Conservation (phyloP, 2,329 filamentous ascomycete genomes). For the Cercospora berteroae region DNA sequence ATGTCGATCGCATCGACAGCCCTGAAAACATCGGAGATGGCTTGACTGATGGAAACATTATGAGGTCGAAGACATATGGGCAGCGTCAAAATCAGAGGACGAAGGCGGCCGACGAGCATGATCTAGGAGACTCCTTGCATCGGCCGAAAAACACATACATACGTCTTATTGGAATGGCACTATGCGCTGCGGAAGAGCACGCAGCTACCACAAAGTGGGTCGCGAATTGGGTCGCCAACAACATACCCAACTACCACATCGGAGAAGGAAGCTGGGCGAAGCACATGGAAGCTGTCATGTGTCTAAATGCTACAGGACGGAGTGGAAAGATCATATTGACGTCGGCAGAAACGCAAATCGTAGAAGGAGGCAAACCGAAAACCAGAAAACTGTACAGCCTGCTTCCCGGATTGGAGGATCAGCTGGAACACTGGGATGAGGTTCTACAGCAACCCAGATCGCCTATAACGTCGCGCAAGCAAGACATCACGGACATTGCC, state of each 20-base stretch:
- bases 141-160: constrained; percentile 27
- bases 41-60: neutral
- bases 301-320: constrained; percentile 14
- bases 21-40: neutral
- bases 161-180: constrained; percentile 34
- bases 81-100: neutral
- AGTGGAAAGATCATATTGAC: constrained; percentile 6
- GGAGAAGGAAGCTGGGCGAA: constrained; percentile 23
- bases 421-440: constrained; percentile 30
- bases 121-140: constrained; percentile 25
- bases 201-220: constrained; percentile 26
- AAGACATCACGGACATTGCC: neutral
- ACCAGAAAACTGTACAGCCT: constrained; percentile 21
- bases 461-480: neutral
- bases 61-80: neutral
- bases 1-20: neutral
- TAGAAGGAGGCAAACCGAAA: neutral
- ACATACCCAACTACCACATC: constrained; percentile 30
- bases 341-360: neutral
- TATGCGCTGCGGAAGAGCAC: constrained; percentile 27
- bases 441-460: constrained; percentile 21
- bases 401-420: constrained; percentile 22
- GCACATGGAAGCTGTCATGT: constrained; percentile 20
- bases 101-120: constrained; percentile 5
- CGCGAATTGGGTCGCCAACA: constrained; percentile 31